Percentiles rank a stretch among this genome's conserved stretches.
These are phyloP conservation scores for Cymbopogon citratus DNA, from an alignment of 176 grass and related monocot species.

Conservation along the genomic window DNA sequence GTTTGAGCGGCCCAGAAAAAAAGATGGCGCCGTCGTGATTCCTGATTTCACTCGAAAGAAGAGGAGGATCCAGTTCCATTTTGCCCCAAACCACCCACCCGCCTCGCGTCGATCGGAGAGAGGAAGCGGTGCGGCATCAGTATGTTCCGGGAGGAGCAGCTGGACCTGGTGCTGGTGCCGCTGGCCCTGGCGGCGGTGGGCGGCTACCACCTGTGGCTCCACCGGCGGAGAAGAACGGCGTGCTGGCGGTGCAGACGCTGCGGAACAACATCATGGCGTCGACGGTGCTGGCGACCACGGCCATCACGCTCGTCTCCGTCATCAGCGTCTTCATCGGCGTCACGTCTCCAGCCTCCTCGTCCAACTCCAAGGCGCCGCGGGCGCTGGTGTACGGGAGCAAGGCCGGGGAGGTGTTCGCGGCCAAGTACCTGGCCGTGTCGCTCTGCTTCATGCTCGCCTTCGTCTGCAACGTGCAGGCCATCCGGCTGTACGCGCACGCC, in stretches of 20 bases:
- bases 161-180: slow-evolving; percentile 78
- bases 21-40: neutral
- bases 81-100: neutral
- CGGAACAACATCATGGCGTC: slow-evolving; percentile 96
- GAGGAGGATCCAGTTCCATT: neutral
- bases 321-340: slow-evolving; percentile 67
- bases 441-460: slow-evolving; percentile 86
- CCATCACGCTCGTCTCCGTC: slow-evolving; percentile 72
- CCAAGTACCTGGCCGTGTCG: slow-evolving; percentile 74
- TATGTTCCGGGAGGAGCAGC: slow-evolving; percentile 45
- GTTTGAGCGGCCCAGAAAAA: neutral
- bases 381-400: slow-evolving; percentile 63
- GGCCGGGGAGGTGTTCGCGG: slow-evolving; percentile 32
- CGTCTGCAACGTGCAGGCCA: slow-evolving; percentile 83
- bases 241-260: slow-evolving; percentile 73
- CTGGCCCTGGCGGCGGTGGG: slow-evolving; percentile 41
- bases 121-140: neutral
- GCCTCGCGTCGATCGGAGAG: neutral
- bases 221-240: slow-evolving; percentile 57
- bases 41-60: neutral
- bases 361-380: neutral
- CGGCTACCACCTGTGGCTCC: slow-evolving; percentile 66
- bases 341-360: neutral
- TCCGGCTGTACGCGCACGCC: slow-evolving; percentile 67
- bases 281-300: slow-evolving; percentile 68